These are phyloP conservation scores for Pelargonium myrrhifolium DNA, from an alignment of 441 rosid genomes.

Conservation along the genomic window DNA sequence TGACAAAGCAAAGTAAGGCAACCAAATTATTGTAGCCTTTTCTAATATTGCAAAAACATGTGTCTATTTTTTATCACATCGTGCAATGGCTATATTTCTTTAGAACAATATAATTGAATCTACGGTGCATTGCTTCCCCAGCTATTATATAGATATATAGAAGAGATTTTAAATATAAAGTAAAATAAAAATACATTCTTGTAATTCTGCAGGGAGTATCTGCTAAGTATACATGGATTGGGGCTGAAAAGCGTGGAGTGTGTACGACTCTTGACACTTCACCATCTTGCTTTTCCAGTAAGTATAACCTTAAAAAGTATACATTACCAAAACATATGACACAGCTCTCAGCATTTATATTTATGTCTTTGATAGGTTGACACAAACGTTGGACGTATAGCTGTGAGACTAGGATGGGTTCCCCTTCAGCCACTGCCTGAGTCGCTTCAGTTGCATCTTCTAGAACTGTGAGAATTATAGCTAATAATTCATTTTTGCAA, in stretches of 20 bases:
- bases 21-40: background rate
- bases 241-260: conserved; percentile 99
- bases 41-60: background rate
- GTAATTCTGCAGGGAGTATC: conserved; percentile 55
- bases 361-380: conserved; percentile 59
- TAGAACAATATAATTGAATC: background rate
- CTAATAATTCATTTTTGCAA: conserved; percentile 5
- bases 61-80: background rate
- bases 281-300: conserved; percentile 95
- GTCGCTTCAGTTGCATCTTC: conserved; percentile 85
- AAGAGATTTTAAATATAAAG: background rate
- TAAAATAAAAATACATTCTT: background rate
- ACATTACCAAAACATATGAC: conserved; percentile 7
- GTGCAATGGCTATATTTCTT: background rate
- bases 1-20: conserved; percentile 74
- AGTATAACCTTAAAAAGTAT: conserved; percentile 29
- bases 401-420: conserved; percentile 98
- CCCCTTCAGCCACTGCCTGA: conserved; percentile 96
- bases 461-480: conserved; percentile 66
- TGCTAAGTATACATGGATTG: conserved; percentile 75
- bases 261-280: conserved; percentile 91
- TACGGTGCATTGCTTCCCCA: conserved; percentile 2
- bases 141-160: background rate
- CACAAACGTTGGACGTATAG: conserved; percentile 96
- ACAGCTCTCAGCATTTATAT: conserved; percentile 16